phyloP scores from a whole-genome alignment of 2,329 filamentous ascomycete species.

The Tolypocladium cylindrosporum region DNA sequence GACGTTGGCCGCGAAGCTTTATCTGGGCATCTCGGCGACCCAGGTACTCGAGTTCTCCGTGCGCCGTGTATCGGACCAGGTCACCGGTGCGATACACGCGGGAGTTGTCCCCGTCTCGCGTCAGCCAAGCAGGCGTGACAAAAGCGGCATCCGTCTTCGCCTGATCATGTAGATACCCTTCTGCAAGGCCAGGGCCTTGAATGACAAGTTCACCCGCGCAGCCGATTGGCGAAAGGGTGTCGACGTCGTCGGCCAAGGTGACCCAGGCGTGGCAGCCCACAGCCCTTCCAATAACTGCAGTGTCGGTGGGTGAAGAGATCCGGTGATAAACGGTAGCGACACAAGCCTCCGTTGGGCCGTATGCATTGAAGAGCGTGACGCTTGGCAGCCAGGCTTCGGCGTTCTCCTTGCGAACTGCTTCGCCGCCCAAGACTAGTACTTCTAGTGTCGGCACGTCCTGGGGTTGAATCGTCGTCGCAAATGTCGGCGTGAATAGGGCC shows the following conservation, averaged over 20 bases:
- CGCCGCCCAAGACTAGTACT: not conserved
- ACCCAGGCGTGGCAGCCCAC: conserved; percentile 9
- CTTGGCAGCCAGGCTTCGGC: not conserved
- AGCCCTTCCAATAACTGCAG: not conserved
- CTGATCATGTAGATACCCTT: conserved; percentile 11
- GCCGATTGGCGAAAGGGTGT: conserved; percentile 9
- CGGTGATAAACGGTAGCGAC: not conserved
- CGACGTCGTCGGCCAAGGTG: conserved; percentile 6
- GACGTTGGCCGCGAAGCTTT: conserved; percentile 46
- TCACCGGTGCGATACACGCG: conserved; percentile 36
- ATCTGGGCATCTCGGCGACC: conserved; percentile 46
- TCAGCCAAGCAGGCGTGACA: conserved; percentile 22
- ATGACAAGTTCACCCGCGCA: conserved; percentile 15
- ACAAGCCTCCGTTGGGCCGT: not conserved
- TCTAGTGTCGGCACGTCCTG: not conserved
- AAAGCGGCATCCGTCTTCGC: conserved; percentile 8
- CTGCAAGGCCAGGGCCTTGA: conserved; percentile 12
- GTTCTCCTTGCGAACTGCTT: not conserved
- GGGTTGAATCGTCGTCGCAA: conserved; percentile 1
- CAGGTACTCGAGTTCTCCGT: conserved; percentile 30
- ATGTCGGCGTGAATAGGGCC: conserved; percentile 4
- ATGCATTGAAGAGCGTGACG: not conserved
- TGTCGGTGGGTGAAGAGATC: not conserved
- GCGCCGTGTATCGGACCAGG: conserved; percentile 27
- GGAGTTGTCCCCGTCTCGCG: not conserved